Evolutionary conservation across 768 basidiomycete species (phyloP).

Genomic region (Coprinopsis strossmayeri): DNA sequence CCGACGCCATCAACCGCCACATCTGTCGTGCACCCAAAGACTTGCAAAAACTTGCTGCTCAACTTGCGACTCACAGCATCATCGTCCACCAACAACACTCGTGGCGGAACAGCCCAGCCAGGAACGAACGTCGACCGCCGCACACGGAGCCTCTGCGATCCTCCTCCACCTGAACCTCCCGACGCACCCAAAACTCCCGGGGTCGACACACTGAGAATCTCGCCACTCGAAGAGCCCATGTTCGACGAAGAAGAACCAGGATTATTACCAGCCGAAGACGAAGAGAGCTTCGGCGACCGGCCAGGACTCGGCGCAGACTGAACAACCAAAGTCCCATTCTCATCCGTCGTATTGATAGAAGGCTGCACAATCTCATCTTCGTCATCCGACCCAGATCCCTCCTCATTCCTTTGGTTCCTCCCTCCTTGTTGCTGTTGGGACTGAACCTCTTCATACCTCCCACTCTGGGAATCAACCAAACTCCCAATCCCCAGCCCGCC

Average conservation of each 20-base stretch:
- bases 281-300: background rate
- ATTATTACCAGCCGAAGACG: slow-evolving; percentile 11
- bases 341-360: slow-evolving; percentile 18
- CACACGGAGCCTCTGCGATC: slow-evolving; percentile 51
- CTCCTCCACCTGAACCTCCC: slow-evolving; percentile 5
- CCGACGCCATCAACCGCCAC: slow-evolving; percentile 90
- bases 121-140: slow-evolving; percentile 78
- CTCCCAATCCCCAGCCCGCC: no score
- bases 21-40: slow-evolving; percentile 92
- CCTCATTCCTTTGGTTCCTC: slow-evolving; percentile 11
- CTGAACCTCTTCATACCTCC: background rate
- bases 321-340: slow-evolving; percentile 10
- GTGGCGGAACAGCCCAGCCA: slow-evolving; percentile 86
- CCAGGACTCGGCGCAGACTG: slow-evolving; percentile 8
- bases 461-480: no score
- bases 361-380: slow-evolving; percentile 36
- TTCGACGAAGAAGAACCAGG: slow-evolving; percentile 11
- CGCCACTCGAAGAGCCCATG: background rate
- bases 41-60: slow-evolving; percentile 89
- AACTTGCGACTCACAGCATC: slow-evolving; percentile 87
- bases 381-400: slow-evolving; percentile 9
- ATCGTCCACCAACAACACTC: slow-evolving; percentile 92
- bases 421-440: slow-evolving; percentile 15
- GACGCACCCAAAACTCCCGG: background rate
- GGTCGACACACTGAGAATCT: no score